A percentile compares a stretch with the other conserved stretches of the same genome.
Evolutionary conservation across 768 basidiomycete species (phyloP).

Genomic region (Cystobasidiopsis lactophilus): DNA sequence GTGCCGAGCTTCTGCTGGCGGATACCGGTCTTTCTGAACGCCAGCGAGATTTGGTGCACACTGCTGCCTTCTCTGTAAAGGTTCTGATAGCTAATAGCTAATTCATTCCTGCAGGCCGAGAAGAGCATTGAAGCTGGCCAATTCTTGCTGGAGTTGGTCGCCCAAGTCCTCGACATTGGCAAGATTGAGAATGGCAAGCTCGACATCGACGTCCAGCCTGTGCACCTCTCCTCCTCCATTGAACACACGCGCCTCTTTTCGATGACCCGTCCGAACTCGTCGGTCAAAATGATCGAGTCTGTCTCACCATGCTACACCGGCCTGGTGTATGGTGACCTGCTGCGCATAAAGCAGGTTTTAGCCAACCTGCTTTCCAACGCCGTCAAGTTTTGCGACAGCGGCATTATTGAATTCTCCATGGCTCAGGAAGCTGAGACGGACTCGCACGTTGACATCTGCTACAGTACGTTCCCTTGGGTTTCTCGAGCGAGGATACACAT

Average conservation of each 20-base stretch:
- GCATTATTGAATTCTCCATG: constrained; percentile 5
- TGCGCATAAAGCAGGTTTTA: constrained; percentile 13
- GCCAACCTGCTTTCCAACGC: constrained; percentile 13
- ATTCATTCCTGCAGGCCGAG: constrained; percentile 7
- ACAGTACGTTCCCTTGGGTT: too few relatives aligned
- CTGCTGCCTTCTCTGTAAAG: constrained; percentile 13
- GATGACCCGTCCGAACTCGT: constrained; percentile 6
- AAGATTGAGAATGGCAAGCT: constrained; percentile 17
- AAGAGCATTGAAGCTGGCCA: too few relatives aligned
- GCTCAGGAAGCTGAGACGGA: too few relatives aligned
- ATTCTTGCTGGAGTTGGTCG: too few relatives aligned
- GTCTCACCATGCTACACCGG: constrained; percentile 6
- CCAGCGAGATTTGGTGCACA: constrained; percentile 1
- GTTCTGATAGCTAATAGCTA: constrained; percentile 12
- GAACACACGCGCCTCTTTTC: constrained; percentile 9
- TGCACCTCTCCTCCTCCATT: constrained; percentile 8
- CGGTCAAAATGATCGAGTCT: constrained; percentile 11
- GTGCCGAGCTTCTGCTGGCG: constrained; percentile 11
- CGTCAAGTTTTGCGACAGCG: constrained; percentile 10
- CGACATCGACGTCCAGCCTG: constrained; percentile 10
- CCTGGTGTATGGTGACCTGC: constrained; percentile 10
- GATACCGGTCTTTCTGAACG: not conserved
- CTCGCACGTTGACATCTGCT: too few relatives aligned
- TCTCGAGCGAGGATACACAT: too few relatives aligned
- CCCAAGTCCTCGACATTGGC: too few relatives aligned